Evolutionary conservation across 441 rosid species (phyloP).

Genomic region (Flueggea neowawraea): DNA sequence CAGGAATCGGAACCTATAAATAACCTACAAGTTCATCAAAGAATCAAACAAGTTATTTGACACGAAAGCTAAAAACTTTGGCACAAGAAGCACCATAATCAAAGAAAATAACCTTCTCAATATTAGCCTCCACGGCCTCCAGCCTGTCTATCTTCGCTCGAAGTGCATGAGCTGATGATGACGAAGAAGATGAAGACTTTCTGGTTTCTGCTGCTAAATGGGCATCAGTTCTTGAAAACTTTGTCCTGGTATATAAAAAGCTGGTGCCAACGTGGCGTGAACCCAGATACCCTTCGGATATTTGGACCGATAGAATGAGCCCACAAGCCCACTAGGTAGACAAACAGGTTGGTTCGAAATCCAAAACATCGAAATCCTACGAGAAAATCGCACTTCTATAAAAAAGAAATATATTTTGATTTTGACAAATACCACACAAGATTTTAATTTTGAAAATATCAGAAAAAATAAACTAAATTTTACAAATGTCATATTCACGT

Average conservation of each 20-base stretch:
- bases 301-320: too few relatives aligned
- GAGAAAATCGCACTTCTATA: too few relatives aligned
- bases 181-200: background rate
- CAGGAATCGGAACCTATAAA: slow-evolving; percentile 63
- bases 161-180: slow-evolving; percentile 11
- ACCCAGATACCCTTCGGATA: background rate
- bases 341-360: too few relatives aligned
- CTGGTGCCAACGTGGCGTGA: background rate
- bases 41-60: background rate
- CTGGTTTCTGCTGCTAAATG: slow-evolving; percentile 6
- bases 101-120: slow-evolving; percentile 48
- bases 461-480: too few relatives aligned
- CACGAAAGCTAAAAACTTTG: background rate
- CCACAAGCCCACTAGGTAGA: too few relatives aligned
- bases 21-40: slow-evolving; percentile 25
- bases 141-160: slow-evolving; percentile 12
- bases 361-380: too few relatives aligned
- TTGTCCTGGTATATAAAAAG: background rate
- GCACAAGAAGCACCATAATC: background rate
- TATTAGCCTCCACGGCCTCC: slow-evolving; percentile 42
- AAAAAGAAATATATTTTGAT: too few relatives aligned
- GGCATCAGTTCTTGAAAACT: background rate
- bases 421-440: too few relatives aligned
- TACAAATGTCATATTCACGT: too few relatives aligned
- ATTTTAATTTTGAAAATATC: too few relatives aligned